Evolutionary conservation across 768 basidiomycete genomes (phyloP), one percentile per base, ranked within the genome.

Genomic region (Phallus indusiatus): DNA sequence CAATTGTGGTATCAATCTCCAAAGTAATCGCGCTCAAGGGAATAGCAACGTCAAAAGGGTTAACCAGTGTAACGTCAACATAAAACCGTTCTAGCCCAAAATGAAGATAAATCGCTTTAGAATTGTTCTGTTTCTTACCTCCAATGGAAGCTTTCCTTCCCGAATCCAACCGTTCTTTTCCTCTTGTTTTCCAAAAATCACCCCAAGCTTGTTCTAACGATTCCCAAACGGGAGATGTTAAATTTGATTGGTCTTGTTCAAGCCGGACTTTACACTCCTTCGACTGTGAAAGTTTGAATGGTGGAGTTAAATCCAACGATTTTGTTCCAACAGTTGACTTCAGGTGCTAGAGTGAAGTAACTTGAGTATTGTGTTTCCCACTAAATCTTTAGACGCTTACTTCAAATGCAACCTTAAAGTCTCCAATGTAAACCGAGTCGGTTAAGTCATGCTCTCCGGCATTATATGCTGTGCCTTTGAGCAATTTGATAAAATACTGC

Each of bases 381-480:
- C 18, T 28, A 35, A 12, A 4, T 10, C 18, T 47, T n/a, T 34
- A 28, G 22, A n/a, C 18, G 64, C 78, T 59, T 68, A 94, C 94
- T 67, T 83, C 79, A 65, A 88, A 88, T 5, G 96, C 91, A 14
- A 93, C 82, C 21, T 82, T 80, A 66, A 98, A 90, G 72, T 99
- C 95, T 60, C 95, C 90, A 36, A 97, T 68, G 60, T 81, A 86
- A 6, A 90, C 75, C 60, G 84, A 86, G 59, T 86, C 88, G 50
- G 80, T 76, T 76, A 70, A 28, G 48, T 53, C 36, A 51, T 58
- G 0, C 58, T 35, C 47, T 60, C 56, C 34, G 60, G 63, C 3
- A 50, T 49, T 51, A 42, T 61, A 64, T 48, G 62, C 65, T 2
- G 79, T 74, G 55, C 80, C 79, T 57, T 77, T 76, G 20, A 98